These are phyloP conservation scores for Beauveria asiatica DNA, from an alignment of 2,329 filamentous ascomycete genomes.

Conservation along the genomic window DNA sequence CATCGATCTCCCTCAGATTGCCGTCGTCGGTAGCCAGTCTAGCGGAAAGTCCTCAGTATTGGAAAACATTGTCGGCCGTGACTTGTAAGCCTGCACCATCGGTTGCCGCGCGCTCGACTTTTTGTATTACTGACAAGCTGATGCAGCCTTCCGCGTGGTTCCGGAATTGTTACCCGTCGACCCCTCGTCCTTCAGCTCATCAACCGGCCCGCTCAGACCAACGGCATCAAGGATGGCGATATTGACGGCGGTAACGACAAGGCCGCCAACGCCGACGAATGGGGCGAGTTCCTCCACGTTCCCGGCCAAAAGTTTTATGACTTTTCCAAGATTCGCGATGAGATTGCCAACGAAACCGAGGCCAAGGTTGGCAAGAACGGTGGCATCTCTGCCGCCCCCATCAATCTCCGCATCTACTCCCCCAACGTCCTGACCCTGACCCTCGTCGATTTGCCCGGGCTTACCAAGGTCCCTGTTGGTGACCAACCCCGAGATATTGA, in stretches of 20 bases:
- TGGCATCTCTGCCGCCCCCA: conserved; percentile 91
- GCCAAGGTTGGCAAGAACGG: conserved; percentile 93
- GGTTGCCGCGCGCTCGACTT: conserved; percentile 10
- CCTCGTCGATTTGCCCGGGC: conserved; percentile 87
- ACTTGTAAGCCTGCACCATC: conserved; percentile 65
- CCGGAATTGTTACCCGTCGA: conserved; percentile 92
- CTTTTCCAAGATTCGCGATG: conserved; percentile 96
- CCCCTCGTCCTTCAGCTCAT: conserved; percentile 96
- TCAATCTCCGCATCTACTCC: conserved; percentile 97
- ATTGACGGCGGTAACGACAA: conserved; percentile 64
- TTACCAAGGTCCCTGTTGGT: conserved; percentile 94
- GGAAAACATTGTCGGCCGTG: conserved; percentile 96
- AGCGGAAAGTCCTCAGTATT: conserved; percentile 98
- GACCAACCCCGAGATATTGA: conserved; percentile 97
- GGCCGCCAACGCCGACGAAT: conserved; percentile 87
- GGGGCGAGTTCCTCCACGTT: conserved; percentile 97
- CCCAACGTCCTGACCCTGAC: conserved; percentile 96
- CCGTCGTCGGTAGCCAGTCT: conserved; percentile 95
- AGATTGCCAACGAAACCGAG: conserved; percentile 94
- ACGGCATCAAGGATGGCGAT: conserved; percentile 62
- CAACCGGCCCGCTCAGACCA: conserved; percentile 71
- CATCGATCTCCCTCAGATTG: conserved; percentile 97
- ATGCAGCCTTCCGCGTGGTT: conserved; percentile 82
- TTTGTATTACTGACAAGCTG: conserved; percentile 14
- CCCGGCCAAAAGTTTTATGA: conserved; percentile 96